phyloP scores from a whole-genome alignment of 805 yeast genomes.

The Lipomyces chichibuensis region DNA sequence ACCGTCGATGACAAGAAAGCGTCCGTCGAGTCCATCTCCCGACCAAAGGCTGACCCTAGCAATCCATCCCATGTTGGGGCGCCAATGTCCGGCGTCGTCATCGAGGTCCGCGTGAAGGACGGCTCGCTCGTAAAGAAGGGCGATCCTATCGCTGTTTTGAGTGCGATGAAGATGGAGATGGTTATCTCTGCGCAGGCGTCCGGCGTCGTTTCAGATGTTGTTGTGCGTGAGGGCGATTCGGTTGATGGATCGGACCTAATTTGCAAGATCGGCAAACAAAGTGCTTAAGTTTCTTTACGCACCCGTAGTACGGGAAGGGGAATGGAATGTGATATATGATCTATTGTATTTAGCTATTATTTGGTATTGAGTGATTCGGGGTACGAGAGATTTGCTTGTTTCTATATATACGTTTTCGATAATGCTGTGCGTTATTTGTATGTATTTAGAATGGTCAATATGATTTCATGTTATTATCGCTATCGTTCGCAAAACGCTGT shows the following conservation, averaged over 20 bases:
- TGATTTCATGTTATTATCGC: background rate
- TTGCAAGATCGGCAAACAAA: conserved; percentile 55
- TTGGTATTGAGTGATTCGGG: background rate
- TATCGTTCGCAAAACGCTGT: background rate
- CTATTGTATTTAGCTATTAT: background rate
- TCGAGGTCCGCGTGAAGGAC: conserved; percentile 87
- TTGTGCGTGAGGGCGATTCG: conserved; percentile 86
- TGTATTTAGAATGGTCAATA: background rate
- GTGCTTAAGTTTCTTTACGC: background rate
- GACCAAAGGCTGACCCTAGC: conserved; percentile 87
- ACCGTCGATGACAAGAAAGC: conserved; percentile 86
- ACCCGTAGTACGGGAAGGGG: background rate
- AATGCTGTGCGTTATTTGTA: background rate
- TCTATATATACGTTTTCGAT: background rate
- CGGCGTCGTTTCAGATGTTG: conserved; percentile 78
- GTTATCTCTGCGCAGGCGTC: conserved; percentile 88
- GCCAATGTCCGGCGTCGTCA: conserved; percentile 99
- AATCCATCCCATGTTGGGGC: conserved; percentile 94
- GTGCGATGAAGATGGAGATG: conserved; percentile 99
- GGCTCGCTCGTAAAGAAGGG: conserved; percentile 94
- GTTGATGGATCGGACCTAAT: conserved; percentile 94
- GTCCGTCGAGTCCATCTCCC: conserved; percentile 78
- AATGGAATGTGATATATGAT: background rate
- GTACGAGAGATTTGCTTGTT: background rate
- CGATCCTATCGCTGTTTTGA: conserved; percentile 87